A percentile compares a stretch with the other conserved stretches of the same genome.
Conservation (phyloP, 805 yeast species). For the Wickerhamiella azyma region DNA sequence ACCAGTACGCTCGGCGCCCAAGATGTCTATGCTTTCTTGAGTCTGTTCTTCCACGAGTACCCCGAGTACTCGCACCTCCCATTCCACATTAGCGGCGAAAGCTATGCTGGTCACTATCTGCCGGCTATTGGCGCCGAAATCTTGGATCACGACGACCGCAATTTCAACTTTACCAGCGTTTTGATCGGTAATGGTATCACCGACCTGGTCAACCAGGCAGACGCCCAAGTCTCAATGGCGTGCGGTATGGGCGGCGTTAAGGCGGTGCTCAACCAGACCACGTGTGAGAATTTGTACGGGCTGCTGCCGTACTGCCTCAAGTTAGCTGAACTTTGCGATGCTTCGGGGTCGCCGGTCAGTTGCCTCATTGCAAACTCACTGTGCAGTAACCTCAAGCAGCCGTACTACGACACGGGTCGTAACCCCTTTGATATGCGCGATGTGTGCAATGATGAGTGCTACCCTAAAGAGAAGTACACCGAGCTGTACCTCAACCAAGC, state of each 20-base stretch:
- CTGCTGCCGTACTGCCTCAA: slow-evolving; percentile 65
- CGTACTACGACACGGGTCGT: slow-evolving; percentile 71
- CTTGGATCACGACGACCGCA: slow-evolving; percentile 43
- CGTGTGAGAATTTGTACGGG: slow-evolving; percentile 57
- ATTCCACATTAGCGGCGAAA: slow-evolving; percentile 90
- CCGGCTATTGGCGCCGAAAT: slow-evolving; percentile 66
- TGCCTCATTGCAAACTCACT: slow-evolving; percentile 87
- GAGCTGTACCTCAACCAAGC: slow-evolving; percentile 63
- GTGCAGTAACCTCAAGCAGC: slow-evolving; percentile 74
- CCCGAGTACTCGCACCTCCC: slow-evolving; percentile 50
- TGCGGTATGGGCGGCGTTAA: slow-evolving; percentile 82
- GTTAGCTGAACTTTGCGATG: slow-evolving; percentile 68
- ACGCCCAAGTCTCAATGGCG: slow-evolving; percentile 84
- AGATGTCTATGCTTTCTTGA: slow-evolving; percentile 79
- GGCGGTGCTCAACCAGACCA: slow-evolving; percentile 60
- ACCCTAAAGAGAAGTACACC: slow-evolving; percentile 55
- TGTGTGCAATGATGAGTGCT: slow-evolving; percentile 67
- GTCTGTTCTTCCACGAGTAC: slow-evolving; percentile 75
- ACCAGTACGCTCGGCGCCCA: slow-evolving; percentile 50
- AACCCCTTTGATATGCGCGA: slow-evolving; percentile 85
- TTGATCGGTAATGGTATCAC: slow-evolving; percentile 91
- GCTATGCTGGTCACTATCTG: slow-evolving; percentile 90
- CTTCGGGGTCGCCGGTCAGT: slow-evolving; percentile 56
- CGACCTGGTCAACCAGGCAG: slow-evolving; percentile 69
- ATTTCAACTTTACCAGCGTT: slow-evolving; percentile 62